Evolutionary conservation across 2,329 filamentous ascomycete genomes (phyloP).

Genomic region (Hypoxylon sp.): DNA sequence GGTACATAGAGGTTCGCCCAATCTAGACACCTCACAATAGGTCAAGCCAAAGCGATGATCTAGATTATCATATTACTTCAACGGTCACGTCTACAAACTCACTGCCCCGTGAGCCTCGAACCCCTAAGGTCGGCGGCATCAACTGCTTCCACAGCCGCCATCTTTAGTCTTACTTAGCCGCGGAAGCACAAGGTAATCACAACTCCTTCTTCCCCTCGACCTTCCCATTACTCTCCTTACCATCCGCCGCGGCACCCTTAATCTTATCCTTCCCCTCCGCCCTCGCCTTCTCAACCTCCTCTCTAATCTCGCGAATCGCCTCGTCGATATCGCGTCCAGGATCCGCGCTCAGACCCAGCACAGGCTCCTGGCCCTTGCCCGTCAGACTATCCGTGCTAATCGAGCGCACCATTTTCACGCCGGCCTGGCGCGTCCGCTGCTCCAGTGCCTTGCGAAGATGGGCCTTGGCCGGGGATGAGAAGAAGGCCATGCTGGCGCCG

Average conservation of each 20-base stretch:
- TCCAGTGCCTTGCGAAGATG: slow-evolving; percentile 70
- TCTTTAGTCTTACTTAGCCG: no score
- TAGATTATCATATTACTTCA: neutral
- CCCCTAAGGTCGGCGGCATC: neutral
- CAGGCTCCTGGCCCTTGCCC: slow-evolving; percentile 64
- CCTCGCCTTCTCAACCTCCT: slow-evolving; percentile 75
- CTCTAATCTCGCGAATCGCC: slow-evolving; percentile 79
- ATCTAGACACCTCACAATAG: neutral
- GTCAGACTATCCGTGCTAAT: slow-evolving; percentile 70
- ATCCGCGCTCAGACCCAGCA: slow-evolving; percentile 84
- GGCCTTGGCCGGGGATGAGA: slow-evolving; percentile 81
- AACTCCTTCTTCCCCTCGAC: slow-evolving; percentile 32
- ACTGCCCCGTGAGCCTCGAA: neutral
- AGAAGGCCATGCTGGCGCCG: slow-evolving; percentile 75
- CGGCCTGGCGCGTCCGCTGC: slow-evolving; percentile 64
- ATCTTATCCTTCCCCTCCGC: slow-evolving; percentile 63
- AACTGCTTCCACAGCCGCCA: no score
- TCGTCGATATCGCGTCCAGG: slow-evolving; percentile 81
- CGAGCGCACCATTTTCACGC: slow-evolving; percentile 62
- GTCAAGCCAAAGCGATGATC: neutral
- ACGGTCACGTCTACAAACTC: neutral
- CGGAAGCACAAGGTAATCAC: no score
- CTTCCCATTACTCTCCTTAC: slow-evolving; percentile 19
- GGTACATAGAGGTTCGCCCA: no score
- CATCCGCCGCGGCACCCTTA: slow-evolving; percentile 64